Evolutionary conservation across 345 rosid genomes (phyloP).

Genomic region (Sapria himalayana): DNA sequence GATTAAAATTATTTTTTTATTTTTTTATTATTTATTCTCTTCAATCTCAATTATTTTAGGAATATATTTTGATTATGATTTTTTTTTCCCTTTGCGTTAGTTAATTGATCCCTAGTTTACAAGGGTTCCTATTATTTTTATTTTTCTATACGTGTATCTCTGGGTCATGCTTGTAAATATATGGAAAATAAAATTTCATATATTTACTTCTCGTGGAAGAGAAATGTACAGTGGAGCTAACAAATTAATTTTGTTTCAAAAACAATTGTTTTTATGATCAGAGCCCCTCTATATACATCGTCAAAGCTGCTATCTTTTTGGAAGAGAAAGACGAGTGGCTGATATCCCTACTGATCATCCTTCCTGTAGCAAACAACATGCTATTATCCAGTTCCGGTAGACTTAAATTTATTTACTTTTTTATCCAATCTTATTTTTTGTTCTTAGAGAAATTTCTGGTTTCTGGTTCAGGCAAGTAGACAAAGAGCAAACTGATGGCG

Average conservation of each 20-base stretch:
- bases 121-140: too few species aligned
- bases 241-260: slow-evolving; percentile 7
- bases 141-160: too few species aligned
- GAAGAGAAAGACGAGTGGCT: slow-evolving; percentile 84
- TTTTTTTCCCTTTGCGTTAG: too few species aligned
- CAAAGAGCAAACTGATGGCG: slow-evolving; percentile 63
- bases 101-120: too few species aligned
- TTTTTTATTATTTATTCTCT: too few species aligned
- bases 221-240: too few species aligned
- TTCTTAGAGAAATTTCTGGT: slow-evolving; percentile 7
- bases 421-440: background rate
- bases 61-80: too few species aligned
- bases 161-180: too few species aligned
- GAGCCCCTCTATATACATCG: slow-evolving; percentile 93
- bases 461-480: slow-evolving; percentile 43
- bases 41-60: too few species aligned
- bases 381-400: slow-evolving; percentile 78
- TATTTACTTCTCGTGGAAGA: too few species aligned
- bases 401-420: slow-evolving; percentile 8
- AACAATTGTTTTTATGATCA: slow-evolving; percentile 13
- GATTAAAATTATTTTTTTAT: too few species aligned
- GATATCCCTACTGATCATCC: slow-evolving; percentile 97
- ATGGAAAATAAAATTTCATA: too few species aligned
- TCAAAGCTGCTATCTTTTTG: slow-evolving; percentile 88
- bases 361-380: slow-evolving; percentile 99